Evolutionary conservation across 495 filamentous ascomycete species (phyloP), one percentile per base, ranked within the genome.

Genomic region (Letharia lupina): DNA sequence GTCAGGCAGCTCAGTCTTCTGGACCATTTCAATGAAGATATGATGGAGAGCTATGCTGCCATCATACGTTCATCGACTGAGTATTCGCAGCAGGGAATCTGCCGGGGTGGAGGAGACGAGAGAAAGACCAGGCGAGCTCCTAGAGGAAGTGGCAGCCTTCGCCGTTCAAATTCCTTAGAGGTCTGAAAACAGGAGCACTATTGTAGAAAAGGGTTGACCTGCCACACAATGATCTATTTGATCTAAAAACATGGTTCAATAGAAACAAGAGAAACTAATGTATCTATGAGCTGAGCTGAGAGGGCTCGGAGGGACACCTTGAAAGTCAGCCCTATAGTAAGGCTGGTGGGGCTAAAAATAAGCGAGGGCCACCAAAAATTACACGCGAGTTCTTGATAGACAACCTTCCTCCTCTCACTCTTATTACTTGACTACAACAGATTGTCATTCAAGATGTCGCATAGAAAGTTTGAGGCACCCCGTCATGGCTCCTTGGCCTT

Each of bases 401-500:
- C 11, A 11, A 7, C 23, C 23, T 28, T 28, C 23, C 23, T 28
- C 23, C 23, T 1, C 23, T 28, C 23, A 28, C 23, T 28, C 23
- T 28, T 28, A 28, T 28, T 28, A 28, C 23, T 28, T 1, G 23
- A 28, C 23, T 28, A 28, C 23, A 28, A 28, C 23, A 28, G 23
- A 28, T 28, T 28, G 31, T 6, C 7, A 39, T 41, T 47, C 58
- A 72, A 40, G 60, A 82, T 81, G 86, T 87, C 83, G 80, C 87
- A 89, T 82, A 80, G 87, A 80, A 90, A 92, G 82, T 92, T 83
- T 81, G 89, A 90, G 84, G 95, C 95, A 74, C 95, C 95, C 76
- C 91, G 95, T 75, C 95, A 99, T 84, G 95, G 82, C 69, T 97
- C 93, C 72, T 83, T 99, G 80, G 95, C 95, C 69, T 99, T 89